A percentile compares a stretch with the other conserved stretches of the same genome.
Conservation (phyloP, 257 asterid genomes). For the Gentiana dahurica region DNA sequence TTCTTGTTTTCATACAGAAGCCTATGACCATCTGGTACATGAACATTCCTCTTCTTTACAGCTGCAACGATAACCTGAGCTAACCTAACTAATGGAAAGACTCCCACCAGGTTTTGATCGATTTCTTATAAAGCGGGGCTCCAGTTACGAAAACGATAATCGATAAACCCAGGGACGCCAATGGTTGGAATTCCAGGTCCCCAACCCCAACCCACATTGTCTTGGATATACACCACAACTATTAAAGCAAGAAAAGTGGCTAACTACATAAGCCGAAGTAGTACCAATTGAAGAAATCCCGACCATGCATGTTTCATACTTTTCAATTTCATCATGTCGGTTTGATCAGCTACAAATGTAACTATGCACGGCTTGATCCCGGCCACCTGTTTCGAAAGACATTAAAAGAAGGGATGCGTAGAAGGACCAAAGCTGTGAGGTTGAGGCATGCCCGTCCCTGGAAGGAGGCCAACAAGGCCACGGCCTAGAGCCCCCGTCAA, state of each 20-base stretch:
- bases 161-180: slow-evolving; percentile 44
- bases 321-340: slow-evolving; percentile 52
- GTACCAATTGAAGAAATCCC: slow-evolving; percentile 86
- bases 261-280: slow-evolving; percentile 62
- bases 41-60: no score
- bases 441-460: no score
- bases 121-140: no score
- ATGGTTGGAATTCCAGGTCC: slow-evolving; percentile 84
- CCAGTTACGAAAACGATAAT: no score
- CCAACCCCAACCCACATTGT: slow-evolving; percentile 76
- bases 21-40: no score
- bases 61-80: no score
- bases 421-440: no score
- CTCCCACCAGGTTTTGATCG: slow-evolving; percentile 11
- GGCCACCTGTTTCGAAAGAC: no score
- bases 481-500: slow-evolving; percentile 31
- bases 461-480: slow-evolving; percentile 23
- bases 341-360: slow-evolving; percentile 72
- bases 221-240: slow-evolving; percentile 16
- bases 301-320: slow-evolving; percentile 23
- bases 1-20: no score
- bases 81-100: no score
- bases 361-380: no score
- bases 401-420: no score
- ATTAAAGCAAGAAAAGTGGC: slow-evolving; percentile 15